Base-by-base conservation (phyloP, 371 early-diverging fungal species). In the Syncephalastrum contaminatum region DNA sequence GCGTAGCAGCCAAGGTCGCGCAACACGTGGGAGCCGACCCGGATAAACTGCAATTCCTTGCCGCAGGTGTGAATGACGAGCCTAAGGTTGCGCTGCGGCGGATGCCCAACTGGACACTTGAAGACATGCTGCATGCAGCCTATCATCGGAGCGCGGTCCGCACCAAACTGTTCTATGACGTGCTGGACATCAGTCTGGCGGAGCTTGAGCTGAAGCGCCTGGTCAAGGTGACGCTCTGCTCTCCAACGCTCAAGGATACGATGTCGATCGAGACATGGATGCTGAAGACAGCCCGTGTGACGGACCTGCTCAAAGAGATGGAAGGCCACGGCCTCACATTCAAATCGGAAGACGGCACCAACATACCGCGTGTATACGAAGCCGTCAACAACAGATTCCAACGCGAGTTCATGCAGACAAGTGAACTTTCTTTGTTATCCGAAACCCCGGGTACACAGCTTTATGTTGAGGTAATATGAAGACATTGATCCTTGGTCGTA, bases 191-290 rank as follows among this genome's bases (percentile, higher is more conserved):
- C 18, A 81, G 84, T 16, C 70, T 96, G 40, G 71, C 75, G 10
- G 94, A 96, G 63, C 73, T 94, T 25, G 96, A 96, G 55, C 82
- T 73, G 43, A 93, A 92, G 65, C 84, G 86, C 39, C 51, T 47
- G 27, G 56, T 90, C 16, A 77, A 78, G 24, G 80, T 90, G 2
- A 77, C 70, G 2, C 78, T 79, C 53, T 77, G 88, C 24, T 82
- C 83, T 4, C 70, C 73, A 14, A 68, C 70, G 20, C 48, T 74
- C 15, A 66, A 47, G 14, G 62, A 64, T 16, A 48, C 71, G 46
- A 55, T 67, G 15, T 53, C 63, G 8, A 59, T 81, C 5, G 85
- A 81, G 19, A 53, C 88, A 21, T 63, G 82, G 45, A 59, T 87
- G 25, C 74, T 75, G 44, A 85, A 85, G 61, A 63, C 66, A 25